Percentiles rank a stretch among this genome's conserved stretches.
Conservation (phyloP, 768 basidiomycete genomes). For the Auricularia auricula-judae region DNA sequence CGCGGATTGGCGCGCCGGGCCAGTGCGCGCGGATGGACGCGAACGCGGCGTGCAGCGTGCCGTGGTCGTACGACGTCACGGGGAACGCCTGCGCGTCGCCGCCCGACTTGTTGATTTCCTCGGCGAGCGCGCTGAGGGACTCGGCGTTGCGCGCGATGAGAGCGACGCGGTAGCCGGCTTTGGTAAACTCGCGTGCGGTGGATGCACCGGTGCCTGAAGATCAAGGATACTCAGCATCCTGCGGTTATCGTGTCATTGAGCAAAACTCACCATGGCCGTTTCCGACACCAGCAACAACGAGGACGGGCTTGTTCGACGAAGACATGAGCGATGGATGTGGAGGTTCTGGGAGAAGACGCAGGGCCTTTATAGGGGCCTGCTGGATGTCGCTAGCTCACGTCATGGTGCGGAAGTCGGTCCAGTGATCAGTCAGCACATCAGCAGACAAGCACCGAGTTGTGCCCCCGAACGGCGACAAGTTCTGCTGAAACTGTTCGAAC, state of each 20-base stretch:
- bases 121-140: slow-evolving; percentile 40
- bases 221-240: not conserved
- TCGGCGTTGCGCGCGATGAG: slow-evolving; percentile 49
- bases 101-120: slow-evolving; percentile 42
- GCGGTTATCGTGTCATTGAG: not conserved
- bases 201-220: slow-evolving; percentile 13
- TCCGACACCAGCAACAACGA: slow-evolving; percentile 48
- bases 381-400: no score
- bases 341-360: no score
- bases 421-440: no score
- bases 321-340: no score
- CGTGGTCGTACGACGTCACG: slow-evolving; percentile 27
- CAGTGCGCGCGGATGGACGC: slow-evolving; percentile 38
- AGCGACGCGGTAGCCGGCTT: slow-evolving; percentile 52
- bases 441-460: no score
- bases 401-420: no score
- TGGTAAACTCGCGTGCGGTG: slow-evolving; percentile 17
- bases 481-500: no score
- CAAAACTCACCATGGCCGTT: slow-evolving; percentile 21
- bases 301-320: slow-evolving; percentile 14
- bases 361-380: no score
- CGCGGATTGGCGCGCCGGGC: slow-evolving; percentile 34
- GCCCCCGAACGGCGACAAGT: no score
- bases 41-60: slow-evolving; percentile 32
- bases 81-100: slow-evolving; percentile 52